Evolutionary conservation across 306 rosid species (phyloP).

Genomic region (Trichosanthes cucumerina): DNA sequence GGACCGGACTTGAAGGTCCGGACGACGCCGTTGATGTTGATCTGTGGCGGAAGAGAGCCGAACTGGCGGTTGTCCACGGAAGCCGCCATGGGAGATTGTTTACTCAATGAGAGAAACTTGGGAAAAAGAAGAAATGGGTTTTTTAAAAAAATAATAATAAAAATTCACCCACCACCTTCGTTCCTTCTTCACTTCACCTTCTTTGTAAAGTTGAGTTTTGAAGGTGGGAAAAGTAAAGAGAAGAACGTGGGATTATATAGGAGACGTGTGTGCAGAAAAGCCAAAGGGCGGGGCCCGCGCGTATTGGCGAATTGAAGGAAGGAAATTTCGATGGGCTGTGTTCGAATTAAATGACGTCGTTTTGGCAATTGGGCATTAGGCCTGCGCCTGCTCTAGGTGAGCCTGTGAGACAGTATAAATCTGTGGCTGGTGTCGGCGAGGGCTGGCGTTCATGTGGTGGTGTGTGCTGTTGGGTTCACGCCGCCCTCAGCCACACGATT

Average conservation of each 20-base stretch:
- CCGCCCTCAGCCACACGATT: not conserved
- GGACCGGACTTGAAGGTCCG: constrained; percentile 26
- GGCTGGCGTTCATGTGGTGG: too few relatives aligned
- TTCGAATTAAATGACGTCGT: not conserved
- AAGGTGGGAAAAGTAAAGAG: not conserved
- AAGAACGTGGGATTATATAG: not conserved
- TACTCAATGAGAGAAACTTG: too few relatives aligned
- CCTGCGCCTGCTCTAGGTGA: not conserved
- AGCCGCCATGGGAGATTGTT: constrained; percentile 37
- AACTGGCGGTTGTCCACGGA: constrained; percentile 49
- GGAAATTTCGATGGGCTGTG: not conserved
- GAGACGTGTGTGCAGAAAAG: not conserved
- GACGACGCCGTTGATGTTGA: constrained; percentile 27
- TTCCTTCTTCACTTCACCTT: not conserved
- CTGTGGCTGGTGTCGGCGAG: not conserved
- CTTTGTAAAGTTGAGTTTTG: not conserved
- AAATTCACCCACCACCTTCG: not conserved
- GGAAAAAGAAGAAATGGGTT: too few relatives aligned
- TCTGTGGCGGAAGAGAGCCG: constrained; percentile 16
- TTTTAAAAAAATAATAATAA: too few relatives aligned
- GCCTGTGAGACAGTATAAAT: not conserved
- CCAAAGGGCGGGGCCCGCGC: not conserved
- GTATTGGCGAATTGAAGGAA: not conserved
- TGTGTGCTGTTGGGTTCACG: not conserved
- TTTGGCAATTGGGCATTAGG: not conserved